phyloP scores from a whole-genome alignment of 306 rosid species.

The Acmispon strigosus region DNA sequence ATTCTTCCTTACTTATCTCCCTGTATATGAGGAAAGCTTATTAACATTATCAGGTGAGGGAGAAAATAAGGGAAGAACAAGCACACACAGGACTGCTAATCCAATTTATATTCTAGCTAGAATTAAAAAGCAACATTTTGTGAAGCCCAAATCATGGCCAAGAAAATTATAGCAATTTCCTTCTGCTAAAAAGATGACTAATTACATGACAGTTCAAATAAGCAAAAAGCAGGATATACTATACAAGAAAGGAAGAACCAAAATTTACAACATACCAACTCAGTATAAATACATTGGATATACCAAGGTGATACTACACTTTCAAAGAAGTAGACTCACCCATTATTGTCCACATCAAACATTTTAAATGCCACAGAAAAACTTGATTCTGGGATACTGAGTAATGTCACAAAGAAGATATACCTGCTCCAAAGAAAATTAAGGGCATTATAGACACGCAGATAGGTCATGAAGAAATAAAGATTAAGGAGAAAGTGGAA shows the following conservation, averaged over 20 bases:
- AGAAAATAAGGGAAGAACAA: background rate
- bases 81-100: background rate
- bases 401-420: constrained; percentile 77
- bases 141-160: background rate
- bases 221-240: background rate
- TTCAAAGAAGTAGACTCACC: constrained; percentile 46
- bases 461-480: background rate
- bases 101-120: constrained; percentile 7
- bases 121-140: background rate
- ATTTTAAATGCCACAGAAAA: constrained; percentile 68
- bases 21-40: constrained; percentile 25
- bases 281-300: background rate
- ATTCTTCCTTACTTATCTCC: constrained; percentile 74
- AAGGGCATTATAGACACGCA: background rate
- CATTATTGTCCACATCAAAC: constrained; percentile 69
- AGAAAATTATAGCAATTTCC: background rate
- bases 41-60: background rate
- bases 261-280: background rate
- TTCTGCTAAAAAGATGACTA: background rate
- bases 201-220: background rate
- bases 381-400: constrained; percentile 87
- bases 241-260: background rate
- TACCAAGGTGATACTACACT: background rate
- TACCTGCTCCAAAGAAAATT: constrained; percentile 50
- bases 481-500: background rate